Conservation (phyloP, 2,329 filamentous ascomycete species). For the Eutypella sp. region DNA sequence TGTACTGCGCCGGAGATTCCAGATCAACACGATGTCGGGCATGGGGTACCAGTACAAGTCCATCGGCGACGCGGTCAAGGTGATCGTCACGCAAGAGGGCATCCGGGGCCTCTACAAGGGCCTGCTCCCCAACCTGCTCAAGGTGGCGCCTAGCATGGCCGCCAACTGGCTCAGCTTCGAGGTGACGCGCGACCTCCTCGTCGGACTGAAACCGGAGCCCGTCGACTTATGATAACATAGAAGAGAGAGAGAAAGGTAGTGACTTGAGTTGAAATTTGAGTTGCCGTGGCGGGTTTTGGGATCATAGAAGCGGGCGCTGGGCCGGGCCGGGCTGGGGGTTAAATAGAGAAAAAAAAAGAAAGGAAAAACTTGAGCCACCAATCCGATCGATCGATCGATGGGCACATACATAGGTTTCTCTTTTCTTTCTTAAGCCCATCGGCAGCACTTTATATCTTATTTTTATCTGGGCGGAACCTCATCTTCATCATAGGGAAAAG, state of each 20-base stretch:
- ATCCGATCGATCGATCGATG: too few species aligned
- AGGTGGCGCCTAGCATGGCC: conserved; percentile 97
- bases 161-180: conserved; percentile 98
- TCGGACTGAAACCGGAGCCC: conserved; percentile 48
- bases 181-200: conserved; percentile 80
- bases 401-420: too few species aligned
- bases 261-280: neutral
- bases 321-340: neutral
- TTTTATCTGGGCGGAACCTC: neutral
- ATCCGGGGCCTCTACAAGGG: conserved; percentile 88
- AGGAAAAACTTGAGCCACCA: too few species aligned
- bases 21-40: conserved; percentile 98
- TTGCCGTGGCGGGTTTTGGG: too few species aligned
- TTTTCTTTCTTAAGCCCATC: too few species aligned
- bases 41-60: conserved; percentile 96
- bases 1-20: conserved; percentile 87
- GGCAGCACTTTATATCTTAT: too few species aligned
- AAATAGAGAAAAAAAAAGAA: neutral
- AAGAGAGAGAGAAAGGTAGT: conserved; percentile 3
- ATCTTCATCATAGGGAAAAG: neutral
- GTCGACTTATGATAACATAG: conserved; percentile 15
- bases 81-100: conserved; percentile 82
- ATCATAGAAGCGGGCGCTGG: too few species aligned
- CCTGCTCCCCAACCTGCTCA: conserved; percentile 89
- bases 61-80: conserved; percentile 74